phyloP scores from a whole-genome alignment of 768 basidiomycete genomes.

The Leccinum incarnatum region DNA sequence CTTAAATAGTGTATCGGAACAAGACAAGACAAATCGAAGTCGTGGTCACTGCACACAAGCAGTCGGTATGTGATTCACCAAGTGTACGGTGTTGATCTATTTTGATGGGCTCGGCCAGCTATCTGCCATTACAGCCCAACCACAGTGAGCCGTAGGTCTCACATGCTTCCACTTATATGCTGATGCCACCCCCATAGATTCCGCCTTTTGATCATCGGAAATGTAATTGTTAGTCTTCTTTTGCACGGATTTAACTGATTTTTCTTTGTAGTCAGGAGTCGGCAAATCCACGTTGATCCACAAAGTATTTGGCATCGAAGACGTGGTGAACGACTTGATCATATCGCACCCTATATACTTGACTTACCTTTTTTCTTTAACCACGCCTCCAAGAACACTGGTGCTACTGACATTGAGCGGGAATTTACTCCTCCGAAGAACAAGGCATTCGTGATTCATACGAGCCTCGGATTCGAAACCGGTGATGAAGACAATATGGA shows the following conservation, averaged over 20 bases:
- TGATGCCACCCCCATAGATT: conserved; percentile 4
- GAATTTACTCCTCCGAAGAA: conserved; percentile 14
- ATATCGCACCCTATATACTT: neutral
- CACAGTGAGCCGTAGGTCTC: conserved; percentile 3
- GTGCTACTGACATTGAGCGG: conserved; percentile 3
- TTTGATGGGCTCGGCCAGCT: neutral
- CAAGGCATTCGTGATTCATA: conserved; percentile 15
- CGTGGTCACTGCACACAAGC: conserved; percentile 1
- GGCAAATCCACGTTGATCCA: conserved; percentile 12
- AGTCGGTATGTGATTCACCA: conserved; percentile 1
- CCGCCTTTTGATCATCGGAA: conserved; percentile 14
- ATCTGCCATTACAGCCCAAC: conserved; percentile 1
- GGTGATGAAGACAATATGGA: conserved; percentile 9
- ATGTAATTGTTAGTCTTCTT: conserved; percentile 1
- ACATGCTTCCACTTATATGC: no score
- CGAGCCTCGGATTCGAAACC: conserved; percentile 19
- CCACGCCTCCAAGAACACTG: neutral
- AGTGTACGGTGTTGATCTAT: neutral
- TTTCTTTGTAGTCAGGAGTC: conserved; percentile 11
- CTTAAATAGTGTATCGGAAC: conserved; percentile 13
- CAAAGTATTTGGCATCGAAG: conserved; percentile 9
- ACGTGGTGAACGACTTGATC: conserved; percentile 4
- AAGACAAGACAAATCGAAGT: conserved; percentile 11
- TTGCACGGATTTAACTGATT: neutral
- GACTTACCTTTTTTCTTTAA: neutral